These are phyloP conservation scores for Sclerotinia trifoliorum DNA, from an alignment of 2,329 filamentous ascomycete genomes.

Conservation along the genomic window DNA sequence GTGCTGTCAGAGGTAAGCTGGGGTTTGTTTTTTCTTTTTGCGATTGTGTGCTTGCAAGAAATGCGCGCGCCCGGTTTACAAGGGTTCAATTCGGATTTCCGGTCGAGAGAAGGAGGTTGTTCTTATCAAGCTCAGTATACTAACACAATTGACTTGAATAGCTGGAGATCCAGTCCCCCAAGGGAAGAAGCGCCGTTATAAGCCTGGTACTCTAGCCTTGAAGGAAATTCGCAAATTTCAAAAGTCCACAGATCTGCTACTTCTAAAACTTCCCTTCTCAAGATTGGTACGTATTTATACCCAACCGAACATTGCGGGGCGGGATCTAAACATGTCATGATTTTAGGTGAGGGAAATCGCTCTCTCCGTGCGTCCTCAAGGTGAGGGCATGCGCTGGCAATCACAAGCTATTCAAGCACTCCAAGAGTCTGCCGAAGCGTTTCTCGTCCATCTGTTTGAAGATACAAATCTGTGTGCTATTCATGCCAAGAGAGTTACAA, in stretches of 20 bases:
- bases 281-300: conserved; percentile 55
- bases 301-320: neutral
- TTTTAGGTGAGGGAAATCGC: conserved; percentile 69
- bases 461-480: conserved; percentile 95
- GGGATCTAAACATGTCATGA: neutral
- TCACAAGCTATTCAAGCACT: conserved; percentile 90
- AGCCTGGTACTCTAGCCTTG: conserved; percentile 79
- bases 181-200: conserved; percentile 62
- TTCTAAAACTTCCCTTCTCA: conserved; percentile 77
- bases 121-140: neutral
- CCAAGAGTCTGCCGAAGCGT: conserved; percentile 95
- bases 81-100: too few relatives aligned
- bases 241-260: conserved; percentile 80
- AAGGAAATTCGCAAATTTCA: conserved; percentile 92
- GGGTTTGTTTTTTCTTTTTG: neutral
- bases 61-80: neutral
- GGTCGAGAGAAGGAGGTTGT: too few relatives aligned
- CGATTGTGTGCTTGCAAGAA: neutral
- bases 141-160: conserved; percentile 39
- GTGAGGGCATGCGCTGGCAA: conserved; percentile 85
- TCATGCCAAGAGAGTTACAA: conserved; percentile 93
- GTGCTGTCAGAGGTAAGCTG: conserved; percentile 22
- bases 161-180: conserved; percentile 72
- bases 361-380: conserved; percentile 58
- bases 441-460: conserved; percentile 94